phyloP scores from a whole-genome alignment of 441 rosid genomes.

The Pelargonium cotyledonis region DNA sequence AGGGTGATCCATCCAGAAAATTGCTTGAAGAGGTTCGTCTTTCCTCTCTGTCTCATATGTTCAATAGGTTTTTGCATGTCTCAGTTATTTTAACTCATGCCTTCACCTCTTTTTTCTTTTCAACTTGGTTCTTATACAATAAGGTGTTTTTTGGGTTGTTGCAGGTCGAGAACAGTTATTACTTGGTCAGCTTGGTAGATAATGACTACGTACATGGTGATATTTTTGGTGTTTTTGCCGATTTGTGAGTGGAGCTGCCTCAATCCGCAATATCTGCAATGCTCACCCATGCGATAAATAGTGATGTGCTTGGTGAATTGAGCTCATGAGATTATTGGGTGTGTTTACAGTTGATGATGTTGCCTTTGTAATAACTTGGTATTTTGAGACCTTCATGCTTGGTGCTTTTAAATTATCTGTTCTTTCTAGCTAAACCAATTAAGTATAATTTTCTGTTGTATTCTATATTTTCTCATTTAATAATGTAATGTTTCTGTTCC shows the following conservation, averaged over 20 bases:
- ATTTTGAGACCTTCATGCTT: not conserved
- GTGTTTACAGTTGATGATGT: not conserved
- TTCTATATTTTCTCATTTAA: not conserved
- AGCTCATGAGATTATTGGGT: not conserved
- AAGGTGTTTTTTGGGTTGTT: slow-evolving; percentile 5
- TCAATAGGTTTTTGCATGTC: not conserved
- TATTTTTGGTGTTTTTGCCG: slow-evolving; percentile 59
- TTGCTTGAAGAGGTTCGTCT: slow-evolving; percentile 64
- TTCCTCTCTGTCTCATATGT: not conserved
- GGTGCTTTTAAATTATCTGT: not conserved
- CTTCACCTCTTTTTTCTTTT: not conserved
- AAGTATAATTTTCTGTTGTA: slow-evolving; percentile 1
- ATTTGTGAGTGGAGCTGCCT: slow-evolving; percentile 34
- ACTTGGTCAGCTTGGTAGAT: slow-evolving; percentile 88
- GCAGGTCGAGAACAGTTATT: slow-evolving; percentile 81
- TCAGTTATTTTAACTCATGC: not conserved
- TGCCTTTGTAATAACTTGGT: not conserved
- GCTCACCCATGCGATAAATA: not conserved
- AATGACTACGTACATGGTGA: slow-evolving; percentile 74
- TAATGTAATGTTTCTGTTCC: not conserved
- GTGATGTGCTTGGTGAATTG: not conserved
- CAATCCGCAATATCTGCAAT: not conserved
- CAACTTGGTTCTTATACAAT: not conserved
- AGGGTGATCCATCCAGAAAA: slow-evolving; percentile 55
- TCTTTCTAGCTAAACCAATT: slow-evolving; percentile 2